Base-by-base conservation (phyloP, 2,329 filamentous ascomycete genomes). In the Colletotrichum australisinense region DNA sequence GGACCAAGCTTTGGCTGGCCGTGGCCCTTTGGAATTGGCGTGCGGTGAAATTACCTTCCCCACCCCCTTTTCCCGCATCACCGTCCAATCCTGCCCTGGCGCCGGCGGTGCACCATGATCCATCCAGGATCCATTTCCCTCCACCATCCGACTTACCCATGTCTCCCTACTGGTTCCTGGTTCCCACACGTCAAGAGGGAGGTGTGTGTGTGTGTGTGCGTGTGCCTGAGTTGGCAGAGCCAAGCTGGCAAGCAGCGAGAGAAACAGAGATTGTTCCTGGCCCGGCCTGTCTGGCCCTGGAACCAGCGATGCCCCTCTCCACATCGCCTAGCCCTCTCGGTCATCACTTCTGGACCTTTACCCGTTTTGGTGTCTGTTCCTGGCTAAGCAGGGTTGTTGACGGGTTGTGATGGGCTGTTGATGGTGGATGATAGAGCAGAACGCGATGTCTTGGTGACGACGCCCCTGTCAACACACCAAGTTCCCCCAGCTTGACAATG, bases 11-110 rank as follows among this genome's bases (percentile, higher is more conserved):
- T 65, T 65, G 67, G 67, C 67, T 56, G 57, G 63, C 52, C 32
- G 11, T 55, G 62, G 62, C 62, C 46, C 28, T 53, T 38, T 7
- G 28, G 62, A 63, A 63, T 62, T 57, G 63, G 63, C 22, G 63
- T 65, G 55, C n/a, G 55, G 58, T 65, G 70, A 73, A 73, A 73
- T 73, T 73, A 65, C 67, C 22, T 70, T 70, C 70, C 32, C 70
- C 70, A 73, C 70, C 70, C 67, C 70, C 70, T 73, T 73, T 73
- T 73, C 60, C 70, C 60, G 35, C 70, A 70, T 70, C 70, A 52
- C 59, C 67, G 70, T 72, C 59, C 66, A 72, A 64, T 72, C 70
- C 66, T 55, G 70, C 42, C 55, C 32, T 58, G 60, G 68, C 55
- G 28, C 30, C 32, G 62, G 67, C 53, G 60, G 60, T 64, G 26